Evolutionary conservation across 148 eudicot species (phyloP).

Genomic region (Rhododendron ferrugineum): DNA sequence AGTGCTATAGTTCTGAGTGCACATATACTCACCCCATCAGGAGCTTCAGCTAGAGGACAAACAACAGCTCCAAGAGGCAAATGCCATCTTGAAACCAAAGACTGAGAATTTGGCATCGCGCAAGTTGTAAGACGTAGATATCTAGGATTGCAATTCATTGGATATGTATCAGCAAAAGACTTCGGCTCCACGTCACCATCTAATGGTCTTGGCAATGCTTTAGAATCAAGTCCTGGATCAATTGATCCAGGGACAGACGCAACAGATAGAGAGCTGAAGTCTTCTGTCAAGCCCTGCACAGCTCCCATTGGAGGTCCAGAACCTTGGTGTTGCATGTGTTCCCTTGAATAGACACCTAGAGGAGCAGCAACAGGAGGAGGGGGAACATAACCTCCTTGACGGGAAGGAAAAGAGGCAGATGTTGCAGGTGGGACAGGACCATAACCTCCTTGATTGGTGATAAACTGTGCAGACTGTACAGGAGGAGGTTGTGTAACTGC

Average conservation of each 20-base stretch:
- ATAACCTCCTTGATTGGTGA: slow-evolving; percentile 45
- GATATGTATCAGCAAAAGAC: slow-evolving; percentile 45
- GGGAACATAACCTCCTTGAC: slow-evolving; percentile 49
- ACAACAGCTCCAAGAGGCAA: slow-evolving; percentile 97
- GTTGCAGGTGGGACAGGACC: slow-evolving; percentile 31
- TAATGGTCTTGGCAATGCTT: slow-evolving; percentile 77
- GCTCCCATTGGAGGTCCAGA: slow-evolving; percentile 58
- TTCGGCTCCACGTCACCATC: slow-evolving; percentile 78
- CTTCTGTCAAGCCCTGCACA: slow-evolving; percentile 62
- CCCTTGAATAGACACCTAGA: slow-evolving; percentile 38
- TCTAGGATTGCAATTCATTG: slow-evolving; percentile 71
- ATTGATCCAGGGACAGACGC: slow-evolving; percentile 74
- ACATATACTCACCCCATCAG: slow-evolving; percentile 69
- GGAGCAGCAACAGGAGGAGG: slow-evolving; percentile 38
- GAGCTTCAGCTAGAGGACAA: slow-evolving; percentile 97
- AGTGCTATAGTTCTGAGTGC: slow-evolving; percentile 1
- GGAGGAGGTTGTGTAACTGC: slow-evolving; percentile 30
- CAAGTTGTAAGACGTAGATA: slow-evolving; percentile 76
- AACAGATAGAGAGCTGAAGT: slow-evolving; percentile 73
- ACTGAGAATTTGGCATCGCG: slow-evolving; percentile 81
- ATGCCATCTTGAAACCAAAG: slow-evolving; percentile 95
- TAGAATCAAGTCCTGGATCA: slow-evolving; percentile 76
- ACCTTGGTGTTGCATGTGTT: slow-evolving; percentile 22
- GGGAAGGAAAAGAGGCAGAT: slow-evolving; percentile 38
- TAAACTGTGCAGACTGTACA: slow-evolving; percentile 35